phyloP scores from a whole-genome alignment of 2,329 filamentous ascomycete genomes.

The Zalaria obscura region DNA sequence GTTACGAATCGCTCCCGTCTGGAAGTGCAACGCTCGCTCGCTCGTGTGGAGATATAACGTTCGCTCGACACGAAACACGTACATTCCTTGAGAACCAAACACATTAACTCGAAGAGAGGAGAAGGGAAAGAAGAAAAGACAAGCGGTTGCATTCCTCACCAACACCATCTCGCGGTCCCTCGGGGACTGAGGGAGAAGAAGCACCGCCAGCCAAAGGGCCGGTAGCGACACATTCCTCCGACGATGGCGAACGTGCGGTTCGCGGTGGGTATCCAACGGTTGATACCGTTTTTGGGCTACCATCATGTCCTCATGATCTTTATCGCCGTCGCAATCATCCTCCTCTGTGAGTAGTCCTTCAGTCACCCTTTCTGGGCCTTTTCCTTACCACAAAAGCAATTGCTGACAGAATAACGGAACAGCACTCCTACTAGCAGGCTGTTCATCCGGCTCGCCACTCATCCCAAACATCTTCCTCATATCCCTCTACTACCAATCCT shows the following conservation, averaged over 20 bases:
- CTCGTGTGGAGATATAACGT: too few species aligned
- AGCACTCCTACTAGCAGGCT: constrained; percentile 89
- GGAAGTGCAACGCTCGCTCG: too few species aligned
- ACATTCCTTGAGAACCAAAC: background rate
- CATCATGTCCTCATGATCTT: constrained; percentile 94
- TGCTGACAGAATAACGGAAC: constrained; percentile 9
- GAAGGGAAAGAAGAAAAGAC: too few species aligned
- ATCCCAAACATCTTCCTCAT: constrained; percentile 96
- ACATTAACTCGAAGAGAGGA: background rate
- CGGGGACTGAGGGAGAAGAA: background rate
- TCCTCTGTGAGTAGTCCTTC: constrained; percentile 66
- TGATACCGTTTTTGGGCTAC: constrained; percentile 51
- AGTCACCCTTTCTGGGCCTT: too few species aligned
- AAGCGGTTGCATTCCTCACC: too few species aligned
- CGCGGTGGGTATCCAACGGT: constrained; percentile 37
- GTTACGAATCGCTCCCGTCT: background rate
- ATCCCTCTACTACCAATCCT: constrained; percentile 89
- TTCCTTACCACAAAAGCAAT: too few species aligned
- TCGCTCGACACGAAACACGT: background rate
- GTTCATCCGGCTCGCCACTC: constrained; percentile 87
- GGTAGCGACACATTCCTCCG: constrained; percentile 19
- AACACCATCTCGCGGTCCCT: background rate
- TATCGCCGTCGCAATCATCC: constrained; percentile 83
- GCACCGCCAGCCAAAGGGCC: background rate
- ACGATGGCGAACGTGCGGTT: constrained; percentile 35